phyloP scores from a whole-genome alignment of 345 rosid species.

The Brassica cretica region DNA sequence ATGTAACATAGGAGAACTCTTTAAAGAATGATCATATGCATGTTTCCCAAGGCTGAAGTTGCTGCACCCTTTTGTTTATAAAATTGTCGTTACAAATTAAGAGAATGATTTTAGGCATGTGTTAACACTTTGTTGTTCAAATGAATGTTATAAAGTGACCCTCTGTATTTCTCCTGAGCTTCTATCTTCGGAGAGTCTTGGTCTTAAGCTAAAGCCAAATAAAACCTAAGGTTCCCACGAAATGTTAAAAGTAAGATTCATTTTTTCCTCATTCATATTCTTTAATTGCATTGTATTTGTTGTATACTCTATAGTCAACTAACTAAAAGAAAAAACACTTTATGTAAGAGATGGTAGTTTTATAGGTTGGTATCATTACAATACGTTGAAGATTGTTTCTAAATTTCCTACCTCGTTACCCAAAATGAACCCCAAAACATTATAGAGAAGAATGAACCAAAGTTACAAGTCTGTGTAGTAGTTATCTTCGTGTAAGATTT shows the following conservation, averaged over 20 bases:
- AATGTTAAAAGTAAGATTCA: slow-evolving; percentile 19
- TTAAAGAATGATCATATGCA: no score
- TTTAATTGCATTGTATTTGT: slow-evolving; percentile 34
- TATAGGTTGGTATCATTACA: slow-evolving; percentile 19
- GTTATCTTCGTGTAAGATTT: slow-evolving; percentile 37
- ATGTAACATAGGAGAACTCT: no score
- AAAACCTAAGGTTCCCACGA: slow-evolving; percentile 39
- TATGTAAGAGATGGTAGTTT: slow-evolving; percentile 9
- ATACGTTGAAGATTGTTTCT: slow-evolving; percentile 8
- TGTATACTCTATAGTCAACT: slow-evolving; percentile 20
- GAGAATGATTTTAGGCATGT: no score
- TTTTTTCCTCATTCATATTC: slow-evolving; percentile 13
- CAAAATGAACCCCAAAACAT: slow-evolving; percentile 20
- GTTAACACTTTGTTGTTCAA: no score
- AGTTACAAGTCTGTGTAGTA: slow-evolving; percentile 35
- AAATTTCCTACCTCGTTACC: slow-evolving; percentile 28
- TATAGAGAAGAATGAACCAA: neutral
- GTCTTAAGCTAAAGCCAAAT: slow-evolving; percentile 86
- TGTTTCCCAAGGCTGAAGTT: no score
- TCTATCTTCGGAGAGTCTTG: slow-evolving; percentile 96
- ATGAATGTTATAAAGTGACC: no score
- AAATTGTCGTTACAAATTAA: no score
- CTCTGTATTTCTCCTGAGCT: slow-evolving; percentile 89
- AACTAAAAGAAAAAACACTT: slow-evolving; percentile 1
- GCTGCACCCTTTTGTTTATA: no score